Evolutionary conservation across 371 early-diverging fungal genomes (phyloP), one percentile per base, ranked within the genome.

Genomic region (Smittium culicis): DNA sequence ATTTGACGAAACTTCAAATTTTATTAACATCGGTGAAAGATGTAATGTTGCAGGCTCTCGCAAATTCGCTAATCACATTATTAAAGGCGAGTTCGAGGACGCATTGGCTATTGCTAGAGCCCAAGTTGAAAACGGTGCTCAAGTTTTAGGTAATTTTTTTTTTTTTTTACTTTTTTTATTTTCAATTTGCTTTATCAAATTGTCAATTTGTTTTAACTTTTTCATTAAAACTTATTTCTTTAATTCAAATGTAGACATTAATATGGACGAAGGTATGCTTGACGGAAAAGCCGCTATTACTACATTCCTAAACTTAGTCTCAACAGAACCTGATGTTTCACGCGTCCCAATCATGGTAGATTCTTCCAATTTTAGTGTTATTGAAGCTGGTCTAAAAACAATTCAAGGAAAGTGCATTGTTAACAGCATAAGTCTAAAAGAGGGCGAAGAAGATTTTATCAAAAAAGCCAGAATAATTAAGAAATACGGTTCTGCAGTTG

Each of bases 391-490:
- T 58, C 81, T 94, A 69, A 92, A 92, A 75, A 94, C 93, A 70
- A 88, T 86, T 8, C 95, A 94, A 79, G 95, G 95, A 68, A 94
- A 94, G 76, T 92, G 93, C 74, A 92, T 94, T 67, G 95, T 94
- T 74, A 94, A 94, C 81, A 91, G 92, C 61, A 94, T 94, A 69
- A 89, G 89, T 30, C 80, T 94, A 68, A 94, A 94, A 78, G 95
- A 92, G 75, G 95, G 95, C 61, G 92, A 91, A 71, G 90, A 78
- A 55, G 95, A 94, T 62, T 94, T 93, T 70, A 78, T 93, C 64
- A 83, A 84, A 69, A 92, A 92, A 77, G 95, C 93, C 0, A 84
- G 82, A 65, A 83, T 90, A 35, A 84, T 94, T 70, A 85, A 84
- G 66, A 83, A 93, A 17, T 93, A 87, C 67, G 95, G 95, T 73